Evolutionary conservation across 176 grass and related monocot genomes (phyloP).

Genomic region (Pontederia crassipes): DNA sequence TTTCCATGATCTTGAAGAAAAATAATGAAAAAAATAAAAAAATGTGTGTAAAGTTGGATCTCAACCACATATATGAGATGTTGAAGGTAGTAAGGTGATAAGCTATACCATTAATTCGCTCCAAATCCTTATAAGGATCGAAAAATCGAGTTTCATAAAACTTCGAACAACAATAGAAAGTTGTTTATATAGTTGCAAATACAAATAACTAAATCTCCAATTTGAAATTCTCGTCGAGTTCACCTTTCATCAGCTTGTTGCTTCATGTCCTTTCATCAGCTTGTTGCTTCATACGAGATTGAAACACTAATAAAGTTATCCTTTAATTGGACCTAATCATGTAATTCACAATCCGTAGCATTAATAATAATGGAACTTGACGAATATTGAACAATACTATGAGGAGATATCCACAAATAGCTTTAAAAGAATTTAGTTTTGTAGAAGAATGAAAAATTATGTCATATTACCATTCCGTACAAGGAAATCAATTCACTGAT

Average conservation of each 20-base stretch:
- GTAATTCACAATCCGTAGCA: not conserved
- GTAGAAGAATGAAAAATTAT: not conserved
- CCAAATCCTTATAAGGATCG: not conserved
- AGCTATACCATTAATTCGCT: not conserved
- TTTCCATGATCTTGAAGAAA: too few species aligned
- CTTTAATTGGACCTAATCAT: not conserved
- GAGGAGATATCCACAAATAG: not conserved
- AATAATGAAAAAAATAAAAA: too few species aligned
- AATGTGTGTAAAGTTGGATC: too few species aligned
- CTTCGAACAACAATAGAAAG: not conserved
- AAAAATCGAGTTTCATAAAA: not conserved
- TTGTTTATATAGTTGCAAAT: not conserved
- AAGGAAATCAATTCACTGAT: not conserved
- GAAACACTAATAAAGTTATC: not conserved
- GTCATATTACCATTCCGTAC: not conserved
- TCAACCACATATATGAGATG: not conserved
- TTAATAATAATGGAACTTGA: too few species aligned
- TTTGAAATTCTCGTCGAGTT: not conserved
- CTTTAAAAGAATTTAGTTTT: not conserved
- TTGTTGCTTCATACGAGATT: not conserved
- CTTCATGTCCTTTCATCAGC: too few species aligned
- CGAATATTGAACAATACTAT: not conserved
- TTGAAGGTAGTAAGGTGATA: not conserved
- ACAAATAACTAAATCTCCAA: not conserved
- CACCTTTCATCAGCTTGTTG: not conserved